Conservation (phyloP, 805 yeast genomes). For the Torulaspora maleeae region DNA sequence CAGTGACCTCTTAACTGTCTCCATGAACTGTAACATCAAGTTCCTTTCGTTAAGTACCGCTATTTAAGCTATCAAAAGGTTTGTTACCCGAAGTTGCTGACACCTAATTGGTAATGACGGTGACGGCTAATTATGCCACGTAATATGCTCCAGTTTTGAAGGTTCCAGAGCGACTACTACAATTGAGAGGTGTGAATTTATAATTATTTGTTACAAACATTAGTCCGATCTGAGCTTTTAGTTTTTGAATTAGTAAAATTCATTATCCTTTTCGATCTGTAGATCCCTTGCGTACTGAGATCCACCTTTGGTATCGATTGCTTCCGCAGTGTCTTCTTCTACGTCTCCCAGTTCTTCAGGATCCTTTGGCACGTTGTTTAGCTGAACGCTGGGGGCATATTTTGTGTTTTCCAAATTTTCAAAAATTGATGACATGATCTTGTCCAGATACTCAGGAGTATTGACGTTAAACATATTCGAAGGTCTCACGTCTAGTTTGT, state of each 20-base stretch:
- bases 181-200: background rate
- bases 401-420: constrained; percentile 82
- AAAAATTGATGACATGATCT: constrained; percentile 71
- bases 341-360: constrained; percentile 82
- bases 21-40: background rate
- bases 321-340: constrained; percentile 74
- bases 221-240: background rate
- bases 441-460: constrained; percentile 84
- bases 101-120: no score
- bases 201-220: constrained; percentile 3
- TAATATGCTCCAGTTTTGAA: no score
- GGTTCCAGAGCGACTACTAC: background rate
- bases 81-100: constrained; percentile 1
- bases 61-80: background rate
- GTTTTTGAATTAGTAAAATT: constrained; percentile 46
- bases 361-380: constrained; percentile 84
- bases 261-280: constrained; percentile 64
- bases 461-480: constrained; percentile 96
- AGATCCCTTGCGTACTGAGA: constrained; percentile 80
- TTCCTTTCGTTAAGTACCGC: background rate
- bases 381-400: constrained; percentile 95
- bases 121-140: no score
- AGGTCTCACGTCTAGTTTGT: constrained; percentile 88
- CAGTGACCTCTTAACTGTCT: background rate
- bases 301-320: constrained; percentile 88